Base-by-base conservation (phyloP, 2,329 filamentous ascomycete genomes). In the Sporothrix pseudoabietina region DNA sequence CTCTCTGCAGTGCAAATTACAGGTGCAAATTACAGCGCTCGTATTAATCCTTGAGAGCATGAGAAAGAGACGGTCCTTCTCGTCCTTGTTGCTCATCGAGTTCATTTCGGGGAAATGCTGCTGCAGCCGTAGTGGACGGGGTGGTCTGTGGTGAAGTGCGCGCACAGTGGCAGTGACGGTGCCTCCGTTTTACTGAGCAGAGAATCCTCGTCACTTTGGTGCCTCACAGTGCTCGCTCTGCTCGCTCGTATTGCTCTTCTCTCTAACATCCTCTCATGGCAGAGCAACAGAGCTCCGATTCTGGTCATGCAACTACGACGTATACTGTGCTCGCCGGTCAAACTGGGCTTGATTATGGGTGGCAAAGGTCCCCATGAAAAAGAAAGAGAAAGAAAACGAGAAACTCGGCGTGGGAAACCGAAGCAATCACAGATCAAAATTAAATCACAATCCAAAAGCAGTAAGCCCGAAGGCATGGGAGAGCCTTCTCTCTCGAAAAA, bases 91-190 rank as follows among this genome's bases (percentile, higher is more conserved):
- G 47, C 61, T 41, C 35, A 54, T 70, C 30, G 41, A 55, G 49
- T 68, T 73, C 72, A 73, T 73, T 71, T 73, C 72, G 72, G 72
- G 57, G 68, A 65, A 66, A 69, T 71, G n/a, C 70, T 71, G 39
- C 61, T 30, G 39, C 61, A 66, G 39, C 61, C 10, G 57, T 32
- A 52, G 55, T 47, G n/a, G 49, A n/a, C 32, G 12, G 19, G 14
- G 14, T 49, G 12, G 44, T 16, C 61, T 26, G 9, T 47, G 61
- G 44, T 47, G 44, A 49, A 44, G 59, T 44, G 59, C 35, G 35
- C 14, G 59, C 59, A 65, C 59, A 65, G 59, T 63, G 35, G 39
- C 57, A 19, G n/a, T 22, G 12, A 44, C 41, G 12, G 41, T 44
- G 10, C 10, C 10, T 41, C 39, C 39, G 6, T 26, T 1, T 26